These are phyloP conservation scores for Pneumocystis murina DNA, from an alignment of 1,139 yeast genomes.

Conservation along the genomic window DNA sequence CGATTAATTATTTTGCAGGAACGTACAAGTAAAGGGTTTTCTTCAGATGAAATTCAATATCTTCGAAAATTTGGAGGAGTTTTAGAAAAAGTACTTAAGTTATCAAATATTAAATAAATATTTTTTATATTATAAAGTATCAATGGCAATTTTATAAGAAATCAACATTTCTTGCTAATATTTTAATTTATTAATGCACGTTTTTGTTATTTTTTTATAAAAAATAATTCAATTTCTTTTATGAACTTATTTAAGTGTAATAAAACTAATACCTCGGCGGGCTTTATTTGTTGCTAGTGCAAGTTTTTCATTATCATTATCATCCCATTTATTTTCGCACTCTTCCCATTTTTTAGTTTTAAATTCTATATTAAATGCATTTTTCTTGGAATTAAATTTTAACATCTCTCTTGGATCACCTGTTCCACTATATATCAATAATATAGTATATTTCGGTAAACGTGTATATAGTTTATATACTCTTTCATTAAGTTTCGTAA, in stretches of 20 bases:
- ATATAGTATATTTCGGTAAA: slow-evolving; percentile 44
- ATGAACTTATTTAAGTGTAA: slow-evolving; percentile 27
- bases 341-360: slow-evolving; percentile 32
- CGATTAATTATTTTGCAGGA: neutral
- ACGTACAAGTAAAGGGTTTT: neutral
- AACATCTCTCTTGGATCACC: slow-evolving; percentile 46
- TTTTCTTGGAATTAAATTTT: slow-evolving; percentile 32
- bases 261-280: slow-evolving; percentile 41
- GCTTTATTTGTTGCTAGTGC: slow-evolving; percentile 33
- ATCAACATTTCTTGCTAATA: neutral
- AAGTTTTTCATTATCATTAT: slow-evolving; percentile 32
- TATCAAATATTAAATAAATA: neutral
- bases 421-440: slow-evolving; percentile 48
- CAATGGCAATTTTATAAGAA: neutral
- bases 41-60: slow-evolving; percentile 1
- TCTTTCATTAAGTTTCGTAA: slow-evolving; percentile 29
- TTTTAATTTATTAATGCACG: neutral
- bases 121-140: neutral
- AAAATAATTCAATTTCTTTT: neutral
- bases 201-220: neutral
- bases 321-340: slow-evolving; percentile 39
- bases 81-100: neutral
- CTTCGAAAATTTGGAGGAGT: neutral
- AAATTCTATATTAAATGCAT: slow-evolving; percentile 30
- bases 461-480: slow-evolving; percentile 35